Base-by-base conservation (phyloP, 2,329 filamentous ascomycete species). In the Penicillium olsonii region DNA sequence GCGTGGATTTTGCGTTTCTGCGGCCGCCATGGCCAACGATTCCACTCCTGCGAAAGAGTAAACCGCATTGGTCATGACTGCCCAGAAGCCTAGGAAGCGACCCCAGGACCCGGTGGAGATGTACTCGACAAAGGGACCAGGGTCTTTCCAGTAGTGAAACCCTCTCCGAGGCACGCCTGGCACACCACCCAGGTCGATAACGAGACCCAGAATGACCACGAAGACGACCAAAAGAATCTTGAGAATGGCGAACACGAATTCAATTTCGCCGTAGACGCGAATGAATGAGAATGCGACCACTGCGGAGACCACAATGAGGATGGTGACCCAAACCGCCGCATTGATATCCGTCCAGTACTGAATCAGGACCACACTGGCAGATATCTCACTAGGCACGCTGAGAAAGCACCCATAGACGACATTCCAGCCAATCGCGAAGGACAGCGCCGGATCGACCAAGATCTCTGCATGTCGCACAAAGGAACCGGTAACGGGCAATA, bases 111-210 rank as follows among this genome's bases (percentile, higher is more conserved):
- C 83, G 0, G 71, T 73, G 2, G 76, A 76, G n/a, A 87, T 79
- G 61, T 85, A 82, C 59, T 85, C 81, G 27, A 85, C 83, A 58
- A 87, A 86, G 0, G 85, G 83, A 1, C 84, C 86, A 0, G 87
- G 87, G 26, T 84, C 68, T 18, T 70, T 80, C 87, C 87, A 91
- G 68, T 87, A 88, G 33, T 76, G 69, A 66, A 89, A 89, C 2
- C 87, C 87, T 43, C 84, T 76, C 4, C 80, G 73, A 17, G 80
- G 75, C 0, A 78, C 78, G 4, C 81, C 81, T 0, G 83, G 78
- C 2, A 83, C 76, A 39, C 83, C 84, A 24, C 84, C 84, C 1
- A 85, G 75, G 59, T 84, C 80, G 58, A 87, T 82, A 49, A 86
- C 75, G 24, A 87, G 68, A 2, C 73, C 70, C 41, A 76, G 60